Percentiles rank a stretch among this genome's conserved stretches.
Conservation (phyloP, 192 early-diverging fungal species). For the Kickxella alabastrina region DNA sequence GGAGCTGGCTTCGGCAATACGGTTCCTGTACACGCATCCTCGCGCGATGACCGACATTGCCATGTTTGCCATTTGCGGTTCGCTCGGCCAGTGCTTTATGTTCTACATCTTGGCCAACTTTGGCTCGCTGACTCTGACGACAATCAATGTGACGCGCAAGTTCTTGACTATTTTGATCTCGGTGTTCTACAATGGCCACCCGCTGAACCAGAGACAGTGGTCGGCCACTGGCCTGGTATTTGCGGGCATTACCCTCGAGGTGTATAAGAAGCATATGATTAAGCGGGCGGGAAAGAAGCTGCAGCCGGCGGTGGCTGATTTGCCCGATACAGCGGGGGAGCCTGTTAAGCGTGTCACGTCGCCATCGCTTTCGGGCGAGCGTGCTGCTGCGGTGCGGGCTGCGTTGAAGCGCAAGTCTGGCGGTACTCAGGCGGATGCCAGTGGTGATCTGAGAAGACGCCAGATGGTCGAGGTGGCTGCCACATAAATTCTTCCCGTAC, state of each 20-base stretch:
- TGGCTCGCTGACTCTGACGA: conserved; percentile 87
- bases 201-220: conserved; percentile 81
- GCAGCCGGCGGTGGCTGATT: background rate
- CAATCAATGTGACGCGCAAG: conserved; percentile 93
- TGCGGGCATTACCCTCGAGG: conserved; percentile 74
- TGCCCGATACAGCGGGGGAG: conserved; percentile 1
- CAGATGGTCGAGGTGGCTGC: conserved; percentile 39
- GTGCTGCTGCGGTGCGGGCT: background rate
- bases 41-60: conserved; percentile 76
- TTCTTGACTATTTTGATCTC: conserved; percentile 92
- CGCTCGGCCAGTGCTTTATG: conserved; percentile 97
- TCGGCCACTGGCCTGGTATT: conserved; percentile 81
- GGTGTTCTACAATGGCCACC: conserved; percentile 84
- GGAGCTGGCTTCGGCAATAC: conserved; percentile 70
- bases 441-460: conserved; percentile 26
- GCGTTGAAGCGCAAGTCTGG: conserved; percentile 2
- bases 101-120: conserved; percentile 90
- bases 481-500: no score
- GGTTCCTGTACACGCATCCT: conserved; percentile 76
- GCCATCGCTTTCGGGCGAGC: background rate
- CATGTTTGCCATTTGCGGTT: conserved; percentile 88
- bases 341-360: no score
- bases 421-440: no score
- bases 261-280: conserved; percentile 62
- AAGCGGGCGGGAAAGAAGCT: conserved; percentile 17